phyloP scores from a whole-genome alignment of 352 stramenopile genomes.

The Salisapilia sapeloensis region DNA sequence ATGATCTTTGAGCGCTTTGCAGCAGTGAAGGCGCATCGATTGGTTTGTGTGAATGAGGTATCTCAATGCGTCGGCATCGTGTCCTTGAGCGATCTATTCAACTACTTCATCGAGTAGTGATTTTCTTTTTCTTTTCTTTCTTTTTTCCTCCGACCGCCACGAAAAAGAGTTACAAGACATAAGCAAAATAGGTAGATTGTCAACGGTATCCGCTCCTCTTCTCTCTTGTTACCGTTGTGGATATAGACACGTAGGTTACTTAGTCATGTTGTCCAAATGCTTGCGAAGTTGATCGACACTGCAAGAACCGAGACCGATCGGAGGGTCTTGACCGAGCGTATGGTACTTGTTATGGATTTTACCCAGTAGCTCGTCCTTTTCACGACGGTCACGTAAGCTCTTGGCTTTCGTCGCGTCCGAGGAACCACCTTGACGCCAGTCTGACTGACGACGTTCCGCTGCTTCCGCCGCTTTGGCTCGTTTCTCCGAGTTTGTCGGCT shows the following conservation, averaged over 20 bases:
- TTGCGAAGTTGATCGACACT: constrained; percentile 56
- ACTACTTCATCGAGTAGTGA: constrained; percentile 80
- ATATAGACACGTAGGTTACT: too few relatives aligned
- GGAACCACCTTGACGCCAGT: constrained; percentile 64
- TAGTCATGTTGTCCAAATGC: constrained; percentile 34
- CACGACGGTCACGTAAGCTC: constrained; percentile 35
- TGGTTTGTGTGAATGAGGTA: constrained; percentile 78
- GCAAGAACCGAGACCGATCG: constrained; percentile 66
- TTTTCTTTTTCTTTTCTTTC: not conserved
- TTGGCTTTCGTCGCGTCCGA: constrained; percentile 46
- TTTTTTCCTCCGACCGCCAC: constrained; percentile 6
- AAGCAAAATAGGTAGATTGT: too few relatives aligned
- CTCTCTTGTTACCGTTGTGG: too few relatives aligned
- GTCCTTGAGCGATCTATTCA: constrained; percentile 81
- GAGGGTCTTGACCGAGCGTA: constrained; percentile 51
- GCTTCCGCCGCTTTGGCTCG: constrained; percentile 33
- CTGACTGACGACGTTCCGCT: constrained; percentile 38
- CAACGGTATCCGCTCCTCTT: too few relatives aligned
- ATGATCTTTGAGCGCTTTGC: constrained; percentile 83
- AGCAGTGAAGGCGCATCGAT: constrained; percentile 67
- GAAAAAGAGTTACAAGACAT: constrained; percentile 4
- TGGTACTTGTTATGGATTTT: constrained; percentile 67
- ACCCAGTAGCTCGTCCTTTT: constrained; percentile 76
- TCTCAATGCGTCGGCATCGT: constrained; percentile 66
- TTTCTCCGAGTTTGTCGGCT: constrained; percentile 52